These are phyloP conservation scores for Boehmeria nivea DNA, from an alignment of 306 rosid genomes.

Conservation along the genomic window DNA sequence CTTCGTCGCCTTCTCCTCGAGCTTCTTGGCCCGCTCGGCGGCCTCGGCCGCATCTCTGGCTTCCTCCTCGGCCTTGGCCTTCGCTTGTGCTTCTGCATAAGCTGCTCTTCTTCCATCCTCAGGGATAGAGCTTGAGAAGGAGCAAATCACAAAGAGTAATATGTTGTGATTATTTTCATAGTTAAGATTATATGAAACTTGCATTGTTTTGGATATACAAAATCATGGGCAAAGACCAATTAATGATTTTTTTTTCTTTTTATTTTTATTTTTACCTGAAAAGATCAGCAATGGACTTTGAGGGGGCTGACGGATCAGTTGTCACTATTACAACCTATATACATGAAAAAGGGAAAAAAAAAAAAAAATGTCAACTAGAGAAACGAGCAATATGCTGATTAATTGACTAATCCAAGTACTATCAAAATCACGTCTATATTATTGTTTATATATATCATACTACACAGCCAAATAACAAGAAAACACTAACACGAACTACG, in stretches of 20 bases:
- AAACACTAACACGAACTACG: neutral
- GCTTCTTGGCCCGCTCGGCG: conserved; percentile 49
- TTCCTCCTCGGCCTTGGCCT: conserved; percentile 81
- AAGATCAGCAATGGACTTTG: conserved; percentile 58
- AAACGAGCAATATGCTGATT: no score
- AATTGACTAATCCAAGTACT: no score
- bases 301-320: conserved; percentile 67
- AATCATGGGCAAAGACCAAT: neutral
- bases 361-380: no score
- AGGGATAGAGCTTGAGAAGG: conserved; percentile 50
- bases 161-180: no score
- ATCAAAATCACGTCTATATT: no score
- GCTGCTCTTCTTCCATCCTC: conserved; percentile 88
- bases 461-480: no score
- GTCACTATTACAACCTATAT: conserved; percentile 79
- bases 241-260: neutral
- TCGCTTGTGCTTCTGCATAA: conserved; percentile 52
- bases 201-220: no score
- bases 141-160: neutral
- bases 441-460: no score
- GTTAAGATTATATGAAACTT: no score
- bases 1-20: conserved; percentile 53
- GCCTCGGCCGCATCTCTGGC: conserved; percentile 51
- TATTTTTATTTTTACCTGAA: conserved; percentile 45
- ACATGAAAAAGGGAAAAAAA: neutral